phyloP scores from a whole-genome alignment of 306 rosid species.

The Dicorynia guianensis region DNA sequence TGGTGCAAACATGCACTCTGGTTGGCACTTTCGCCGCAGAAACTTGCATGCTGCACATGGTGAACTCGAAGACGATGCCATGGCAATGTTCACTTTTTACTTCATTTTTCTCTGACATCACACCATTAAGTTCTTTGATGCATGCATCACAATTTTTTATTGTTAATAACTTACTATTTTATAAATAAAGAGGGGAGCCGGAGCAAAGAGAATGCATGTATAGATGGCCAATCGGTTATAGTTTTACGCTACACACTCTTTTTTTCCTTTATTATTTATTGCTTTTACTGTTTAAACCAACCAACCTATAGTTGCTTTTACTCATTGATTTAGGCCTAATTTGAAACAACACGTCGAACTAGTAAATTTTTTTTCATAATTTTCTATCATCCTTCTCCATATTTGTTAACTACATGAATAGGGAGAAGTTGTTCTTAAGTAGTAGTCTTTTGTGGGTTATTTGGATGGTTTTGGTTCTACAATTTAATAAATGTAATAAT shows the following conservation, averaged over 20 bases:
- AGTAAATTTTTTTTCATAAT: too few species aligned
- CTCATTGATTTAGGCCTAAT: too few species aligned
- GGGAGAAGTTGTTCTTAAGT: too few species aligned
- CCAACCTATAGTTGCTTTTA: not conserved
- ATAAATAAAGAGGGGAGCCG: conserved; percentile 24
- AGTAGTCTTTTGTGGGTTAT: too few species aligned
- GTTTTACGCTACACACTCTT: conserved; percentile 50
- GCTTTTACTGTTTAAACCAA: not conserved
- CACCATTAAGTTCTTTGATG: too few species aligned
- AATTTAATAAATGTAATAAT: too few species aligned
- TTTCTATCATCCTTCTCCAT: too few species aligned
- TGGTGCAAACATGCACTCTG: conserved; percentile 94
- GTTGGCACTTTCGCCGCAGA: conserved; percentile 90
- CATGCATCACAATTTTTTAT: not conserved
- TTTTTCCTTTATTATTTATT: conserved; percentile 20
- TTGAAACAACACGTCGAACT: too few species aligned
- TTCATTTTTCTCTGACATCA: conserved; percentile 24
- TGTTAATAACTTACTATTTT: not conserved
- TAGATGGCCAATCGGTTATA: conserved; percentile 45
- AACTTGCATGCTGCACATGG: conserved; percentile 99
- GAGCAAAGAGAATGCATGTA: conserved; percentile 42
- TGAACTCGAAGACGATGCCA: conserved; percentile 68
- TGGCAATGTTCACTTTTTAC: conserved; percentile 11
- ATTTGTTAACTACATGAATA: too few species aligned
- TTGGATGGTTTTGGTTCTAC: too few species aligned